Evolutionary conservation across 768 basidiomycete genomes (phyloP), one percentile per base, ranked within the genome.

Genomic region (Rhodotorula graminis): DNA sequence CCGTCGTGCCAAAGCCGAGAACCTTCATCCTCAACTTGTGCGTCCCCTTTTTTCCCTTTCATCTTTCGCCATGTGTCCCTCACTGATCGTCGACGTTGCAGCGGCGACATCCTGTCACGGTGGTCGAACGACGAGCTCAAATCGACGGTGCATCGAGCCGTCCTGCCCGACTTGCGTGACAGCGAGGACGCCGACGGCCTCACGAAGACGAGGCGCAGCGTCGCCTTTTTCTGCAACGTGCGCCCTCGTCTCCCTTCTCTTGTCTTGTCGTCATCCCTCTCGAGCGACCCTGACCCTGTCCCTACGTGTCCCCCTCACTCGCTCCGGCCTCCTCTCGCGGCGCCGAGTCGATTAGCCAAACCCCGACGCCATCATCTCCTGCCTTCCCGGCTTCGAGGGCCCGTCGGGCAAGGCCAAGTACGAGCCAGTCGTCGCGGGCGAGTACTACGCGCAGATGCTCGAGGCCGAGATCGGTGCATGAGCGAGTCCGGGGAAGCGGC

Each of bases 131-230:
- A 80, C 69, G 68, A 49, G 12, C 77, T 81, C 63, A 80, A 79
- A 55, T 80, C 80, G 16, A 80, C 80, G 9, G 53, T 80, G 19
- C 80, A 81, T 57, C 72, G 79, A 1, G 80, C 93, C 91, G 56
- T 67, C 19, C 65, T 72, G 0, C 71, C 71, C 1, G 40, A 46
- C 8, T 31, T 50, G 6, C 10, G 15, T 1, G 44, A 25, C 3
- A 65, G 66, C 19, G 71, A 67, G 9, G 65, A 66, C 27, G 11
- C 40, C 10, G 49, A 58, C 9, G 71, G 55, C 18, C 49, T 64
- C 25, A 67, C 71, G 0, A 31, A 49, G 18, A 72, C 71, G 2
- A 33, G 72, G 23, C 50, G 72, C 0, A 65, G 63, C 31, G 53
- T 73, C 44, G 72, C 72, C 5, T 73, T 65, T 55, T 73, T 73